A percentile compares a stretch with the other conserved stretches of the same genome.
Evolutionary conservation across 2,329 filamentous ascomycete species (phyloP).

Genomic region (Orbilia ellipsospora): DNA sequence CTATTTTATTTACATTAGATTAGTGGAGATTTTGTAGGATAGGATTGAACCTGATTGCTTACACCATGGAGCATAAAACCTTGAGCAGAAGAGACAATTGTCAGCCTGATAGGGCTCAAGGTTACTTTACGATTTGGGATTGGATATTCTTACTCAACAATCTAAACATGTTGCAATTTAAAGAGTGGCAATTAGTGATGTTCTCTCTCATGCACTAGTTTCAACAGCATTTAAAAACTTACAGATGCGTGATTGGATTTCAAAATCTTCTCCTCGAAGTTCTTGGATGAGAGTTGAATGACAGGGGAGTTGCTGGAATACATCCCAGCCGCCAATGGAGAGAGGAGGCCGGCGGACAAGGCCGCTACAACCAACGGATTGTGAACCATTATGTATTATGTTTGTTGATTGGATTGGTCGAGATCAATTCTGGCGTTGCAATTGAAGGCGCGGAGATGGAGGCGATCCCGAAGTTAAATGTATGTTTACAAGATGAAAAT

Average conservation of each 20-base stretch:
- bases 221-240: constrained; percentile 62
- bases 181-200: constrained; percentile 15
- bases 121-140: constrained; percentile 1
- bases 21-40: neutral
- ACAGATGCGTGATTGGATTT: constrained; percentile 93
- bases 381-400: constrained; percentile 69
- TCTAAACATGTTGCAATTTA: constrained; percentile 63
- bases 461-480: neutral
- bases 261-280: constrained; percentile 83
- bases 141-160: constrained; percentile 66
- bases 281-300: constrained; percentile 80
- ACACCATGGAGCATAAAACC: constrained; percentile 60
- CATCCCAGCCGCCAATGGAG: constrained; percentile 75
- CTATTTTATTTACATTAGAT: constrained; percentile 53
- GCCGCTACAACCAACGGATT: constrained; percentile 62
- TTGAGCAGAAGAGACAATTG: constrained; percentile 15
- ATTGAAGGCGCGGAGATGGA: constrained; percentile 1
- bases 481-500: constrained; percentile 22
- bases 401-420: constrained; percentile 10
- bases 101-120: constrained; percentile 33
- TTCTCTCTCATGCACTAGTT: neutral
- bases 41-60: constrained; percentile 19
- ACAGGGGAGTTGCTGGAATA: constrained; percentile 91
- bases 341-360: constrained; percentile 72
- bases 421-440: constrained; percentile 1